These are phyloP conservation scores for Pseudocercospora musae DNA, from an alignment of 2,329 filamentous ascomycete species.

Conservation along the genomic window DNA sequence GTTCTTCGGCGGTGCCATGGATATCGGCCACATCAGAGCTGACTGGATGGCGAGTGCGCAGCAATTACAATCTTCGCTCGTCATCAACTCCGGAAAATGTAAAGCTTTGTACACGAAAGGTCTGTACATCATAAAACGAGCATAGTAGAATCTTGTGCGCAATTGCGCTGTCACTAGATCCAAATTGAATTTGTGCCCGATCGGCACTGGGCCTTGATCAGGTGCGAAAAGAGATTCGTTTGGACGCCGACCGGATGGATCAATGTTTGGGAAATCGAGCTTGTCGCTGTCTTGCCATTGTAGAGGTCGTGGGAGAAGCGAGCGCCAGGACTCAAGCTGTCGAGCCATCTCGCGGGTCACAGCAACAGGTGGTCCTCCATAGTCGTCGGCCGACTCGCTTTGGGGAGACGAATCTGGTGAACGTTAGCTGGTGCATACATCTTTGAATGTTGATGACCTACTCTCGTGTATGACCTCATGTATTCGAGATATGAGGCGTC, in stretches of 20 bases:
- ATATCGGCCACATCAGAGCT: slow-evolving; percentile 59
- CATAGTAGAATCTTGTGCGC: slow-evolving; percentile 58
- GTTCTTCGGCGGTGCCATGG: slow-evolving; percentile 55
- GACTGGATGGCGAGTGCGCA: slow-evolving; percentile 57
- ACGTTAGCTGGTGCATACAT: slow-evolving; percentile 8
- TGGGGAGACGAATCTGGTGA: slow-evolving; percentile 24
- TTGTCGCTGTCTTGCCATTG: slow-evolving; percentile 57
- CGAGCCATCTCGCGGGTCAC: slow-evolving; percentile 52
- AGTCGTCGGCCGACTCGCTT: slow-evolving; percentile 34
- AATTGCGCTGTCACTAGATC: slow-evolving; percentile 58
- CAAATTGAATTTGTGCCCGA: slow-evolving; percentile 51
- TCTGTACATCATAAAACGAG: slow-evolving; percentile 56
- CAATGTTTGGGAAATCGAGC: slow-evolving; percentile 40
- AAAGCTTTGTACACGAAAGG: slow-evolving; percentile 60
- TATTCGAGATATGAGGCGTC: slow-evolving; percentile 52
- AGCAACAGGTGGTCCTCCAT: slow-evolving; percentile 39
- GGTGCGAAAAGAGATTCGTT: slow-evolving; percentile 45
- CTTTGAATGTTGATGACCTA: slow-evolving; percentile 36
- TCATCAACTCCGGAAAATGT: slow-evolving; percentile 55
- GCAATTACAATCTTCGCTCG: slow-evolving; percentile 52
- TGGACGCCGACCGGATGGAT: slow-evolving; percentile 26
- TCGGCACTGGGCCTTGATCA: slow-evolving; percentile 45
- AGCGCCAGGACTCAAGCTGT: slow-evolving; percentile 58
- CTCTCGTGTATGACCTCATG: slow-evolving; percentile 53
- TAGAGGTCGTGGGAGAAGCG: slow-evolving; percentile 52